Conservation (phyloP, 441 rosid genomes). For the Populus hybrid region DNA sequence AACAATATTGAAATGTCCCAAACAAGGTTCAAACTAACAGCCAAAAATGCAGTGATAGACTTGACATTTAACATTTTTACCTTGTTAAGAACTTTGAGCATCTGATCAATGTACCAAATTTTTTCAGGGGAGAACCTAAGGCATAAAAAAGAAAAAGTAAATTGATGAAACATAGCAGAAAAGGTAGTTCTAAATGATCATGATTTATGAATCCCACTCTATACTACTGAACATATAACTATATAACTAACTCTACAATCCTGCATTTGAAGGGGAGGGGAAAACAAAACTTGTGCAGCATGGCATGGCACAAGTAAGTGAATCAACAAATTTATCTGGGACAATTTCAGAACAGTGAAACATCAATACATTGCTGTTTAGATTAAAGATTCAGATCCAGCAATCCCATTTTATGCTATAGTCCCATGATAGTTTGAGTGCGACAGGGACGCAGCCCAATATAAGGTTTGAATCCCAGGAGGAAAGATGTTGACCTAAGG, state of each 20-base stretch:
- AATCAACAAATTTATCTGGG: not conserved
- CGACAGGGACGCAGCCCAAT: not conserved
- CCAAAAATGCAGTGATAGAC: not conserved
- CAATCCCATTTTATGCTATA: not conserved
- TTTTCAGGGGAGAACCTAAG: conserved; percentile 95
- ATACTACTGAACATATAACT: not conserved
- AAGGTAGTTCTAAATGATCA: not conserved
- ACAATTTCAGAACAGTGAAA: not conserved
- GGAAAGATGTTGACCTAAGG: not conserved
- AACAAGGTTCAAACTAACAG: conserved; percentile 6
- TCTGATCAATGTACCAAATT: conserved; percentile 97
- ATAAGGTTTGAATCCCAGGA: not conserved
- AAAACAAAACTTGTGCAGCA: not conserved
- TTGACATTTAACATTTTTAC: conserved; percentile 43
- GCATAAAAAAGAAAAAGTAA: conserved; percentile 20
- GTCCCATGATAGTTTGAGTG: not conserved
- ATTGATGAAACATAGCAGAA: not conserved
- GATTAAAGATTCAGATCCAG: not conserved
- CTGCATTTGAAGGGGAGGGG: not conserved
- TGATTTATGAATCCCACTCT: not conserved
- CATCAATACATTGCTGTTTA: not conserved
- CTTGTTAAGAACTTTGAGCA: conserved; percentile 99
- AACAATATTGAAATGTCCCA: conserved; percentile 2
- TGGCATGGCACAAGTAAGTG: not conserved
- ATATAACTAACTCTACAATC: not conserved